Evolutionary conservation across 2,329 filamentous ascomycete species (phyloP).

Genomic region (Penicillium sp.): DNA sequence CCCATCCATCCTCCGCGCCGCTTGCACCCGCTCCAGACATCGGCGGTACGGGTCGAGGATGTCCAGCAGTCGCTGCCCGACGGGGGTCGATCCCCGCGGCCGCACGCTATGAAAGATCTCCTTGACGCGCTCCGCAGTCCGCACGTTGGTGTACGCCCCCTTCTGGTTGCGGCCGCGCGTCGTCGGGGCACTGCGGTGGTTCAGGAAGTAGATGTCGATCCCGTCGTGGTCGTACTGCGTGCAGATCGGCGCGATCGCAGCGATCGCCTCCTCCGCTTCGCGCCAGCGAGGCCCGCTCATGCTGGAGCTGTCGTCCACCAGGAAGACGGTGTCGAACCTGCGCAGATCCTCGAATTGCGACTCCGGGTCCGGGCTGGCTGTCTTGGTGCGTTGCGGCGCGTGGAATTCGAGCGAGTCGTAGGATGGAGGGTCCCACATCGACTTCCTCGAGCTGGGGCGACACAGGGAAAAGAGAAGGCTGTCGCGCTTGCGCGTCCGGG

Average conservation of each 20-base stretch:
- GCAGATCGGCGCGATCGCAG: slow-evolving; percentile 76
- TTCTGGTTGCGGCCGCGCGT: no score
- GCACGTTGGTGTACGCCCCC: no score
- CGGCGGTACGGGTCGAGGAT: slow-evolving; percentile 73
- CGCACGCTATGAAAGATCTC: no score
- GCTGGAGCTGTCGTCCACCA: slow-evolving; percentile 88
- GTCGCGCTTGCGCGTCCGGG: slow-evolving; percentile 3
- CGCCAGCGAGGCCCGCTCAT: slow-evolving; percentile 77
- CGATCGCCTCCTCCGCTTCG: slow-evolving; percentile 68
- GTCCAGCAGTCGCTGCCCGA: slow-evolving; percentile 65
- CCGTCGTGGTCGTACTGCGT: slow-evolving; percentile 76
- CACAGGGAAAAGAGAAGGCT: slow-evolving; percentile 3
- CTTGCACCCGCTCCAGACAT: slow-evolving; percentile 47
- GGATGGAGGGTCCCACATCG: slow-evolving; percentile 13
- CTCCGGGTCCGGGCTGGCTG: slow-evolving; percentile 47
- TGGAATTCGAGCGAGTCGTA: slow-evolving; percentile 12
- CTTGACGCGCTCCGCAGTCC: no score
- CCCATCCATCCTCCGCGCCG: slow-evolving; percentile 38
- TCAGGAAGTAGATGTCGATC: slow-evolving; percentile 89
- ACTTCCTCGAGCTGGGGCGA: slow-evolving; percentile 5
- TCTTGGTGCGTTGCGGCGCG: slow-evolving; percentile 19
- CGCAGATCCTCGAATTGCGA: slow-evolving; percentile 73
- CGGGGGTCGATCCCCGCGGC: slow-evolving; percentile 69
- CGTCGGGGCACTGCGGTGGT: slow-evolving; percentile 53
- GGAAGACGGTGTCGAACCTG: slow-evolving; percentile 80